Evolutionary conservation across 2,329 filamentous ascomycete genomes (phyloP), one percentile per base, ranked within the genome.

Genomic region (Tothia fuscella): DNA sequence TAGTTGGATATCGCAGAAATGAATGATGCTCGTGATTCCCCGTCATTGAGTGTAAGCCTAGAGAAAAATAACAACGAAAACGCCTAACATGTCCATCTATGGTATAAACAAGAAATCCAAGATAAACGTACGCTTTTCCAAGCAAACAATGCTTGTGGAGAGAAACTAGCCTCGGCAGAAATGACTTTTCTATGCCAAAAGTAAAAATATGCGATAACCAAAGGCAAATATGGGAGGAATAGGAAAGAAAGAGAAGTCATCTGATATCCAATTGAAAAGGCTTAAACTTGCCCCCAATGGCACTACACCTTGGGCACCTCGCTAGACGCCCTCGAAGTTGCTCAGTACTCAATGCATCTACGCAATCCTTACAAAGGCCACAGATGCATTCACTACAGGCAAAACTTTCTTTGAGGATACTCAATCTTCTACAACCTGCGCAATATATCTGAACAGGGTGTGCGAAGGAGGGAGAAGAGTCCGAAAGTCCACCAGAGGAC

Each of bases 341-440:
- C 57, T 86, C 82, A 51, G 74, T 75, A 62, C 85, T 78, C 42
- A 89, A 68, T 25, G 84, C 76, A 53, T 87, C 81, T 44, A 95
- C 86, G 54, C 89, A 96, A 45, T 86, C 78, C 48, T 80, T 77
- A 60, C 91, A 96, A 38, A 96, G 73, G 13, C 88, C 89, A 57
- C 86, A 93, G 48, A 96, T 93, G 59, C 91, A 96, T 60, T 95
- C 88, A 1, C 88, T 94, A 59, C 89, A 96, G 17, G 89, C 89
- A 56, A 87, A 95, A 25, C 85, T 91, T 53, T 89, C 82, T 53
- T 78, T 80, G 20, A 96, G 66, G 9, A 80, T 66, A 39, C 81
- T 88, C 14, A 87, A 69, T 28, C 80, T 76, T 49, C 84, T 78
- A 56, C 89, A 96, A 36, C 82, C 83, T 16, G 88, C 84, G 58